Conservation (phyloP, 257 asterid species). For the Plantago elongata region DNA sequence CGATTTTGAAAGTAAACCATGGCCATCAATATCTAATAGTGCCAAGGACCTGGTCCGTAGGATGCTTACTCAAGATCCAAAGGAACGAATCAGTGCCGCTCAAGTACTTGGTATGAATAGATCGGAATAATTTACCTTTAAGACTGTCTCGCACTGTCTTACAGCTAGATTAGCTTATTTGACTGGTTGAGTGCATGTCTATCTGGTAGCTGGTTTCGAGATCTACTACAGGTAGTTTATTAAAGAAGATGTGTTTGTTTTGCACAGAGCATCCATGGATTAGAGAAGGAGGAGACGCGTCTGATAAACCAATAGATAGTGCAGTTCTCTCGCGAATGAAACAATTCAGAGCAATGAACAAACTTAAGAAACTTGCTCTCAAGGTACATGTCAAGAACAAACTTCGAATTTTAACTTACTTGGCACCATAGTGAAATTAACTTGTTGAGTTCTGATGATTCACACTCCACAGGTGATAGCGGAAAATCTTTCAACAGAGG, state of each 20-base stretch:
- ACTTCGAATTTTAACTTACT: no score
- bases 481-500: slow-evolving; percentile 58
- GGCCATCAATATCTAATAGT: slow-evolving; percentile 42
- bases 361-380: slow-evolving; percentile 11
- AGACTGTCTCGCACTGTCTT: no score
- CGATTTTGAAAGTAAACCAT: slow-evolving; percentile 42
- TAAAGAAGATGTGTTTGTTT: background rate
- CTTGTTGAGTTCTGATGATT: background rate
- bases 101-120: slow-evolving; percentile 9
- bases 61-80: slow-evolving; percentile 23
- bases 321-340: slow-evolving; percentile 32
- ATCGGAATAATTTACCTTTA: no score
- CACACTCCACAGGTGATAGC: slow-evolving; percentile 43
- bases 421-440: no score
- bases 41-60: slow-evolving; percentile 36
- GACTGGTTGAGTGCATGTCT: no score
- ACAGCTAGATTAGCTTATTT: no score
- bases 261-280: slow-evolving; percentile 33
- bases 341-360: slow-evolving; percentile 31
- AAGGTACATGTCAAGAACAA: background rate
- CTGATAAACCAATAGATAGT: slow-evolving; percentile 24
- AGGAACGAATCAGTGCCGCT: slow-evolving; percentile 7
- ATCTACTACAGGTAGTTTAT: no score
- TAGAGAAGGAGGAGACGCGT: slow-evolving; percentile 26
- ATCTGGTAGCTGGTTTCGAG: no score